phyloP scores from a whole-genome alignment of 495 filamentous ascomycete species.

The Penicillium diatomitis region DNA sequence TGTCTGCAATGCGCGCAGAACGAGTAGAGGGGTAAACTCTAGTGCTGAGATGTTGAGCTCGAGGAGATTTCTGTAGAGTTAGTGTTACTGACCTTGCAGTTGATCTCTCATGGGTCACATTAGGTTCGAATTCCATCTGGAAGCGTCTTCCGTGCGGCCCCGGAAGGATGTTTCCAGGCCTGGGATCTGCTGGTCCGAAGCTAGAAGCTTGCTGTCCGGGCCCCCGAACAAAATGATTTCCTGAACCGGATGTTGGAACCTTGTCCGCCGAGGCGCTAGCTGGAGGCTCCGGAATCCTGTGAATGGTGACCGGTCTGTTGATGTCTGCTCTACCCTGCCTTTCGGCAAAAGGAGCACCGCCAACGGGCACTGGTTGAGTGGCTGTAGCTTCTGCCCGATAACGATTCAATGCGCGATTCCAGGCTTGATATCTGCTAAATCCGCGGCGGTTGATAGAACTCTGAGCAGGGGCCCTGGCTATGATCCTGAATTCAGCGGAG shows the following conservation, averaged over 20 bases:
- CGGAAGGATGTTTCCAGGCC: constrained; percentile 5
- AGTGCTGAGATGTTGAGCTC: constrained; percentile 14
- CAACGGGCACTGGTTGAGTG: constrained; percentile 5
- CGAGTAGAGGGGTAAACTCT: constrained; percentile 11
- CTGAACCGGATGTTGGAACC: constrained; percentile 10
- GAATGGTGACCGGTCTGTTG: constrained; percentile 10
- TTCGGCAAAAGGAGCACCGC: constrained; percentile 3
- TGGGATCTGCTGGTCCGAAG: constrained; percentile 5
- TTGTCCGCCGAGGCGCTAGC: constrained; percentile 5
- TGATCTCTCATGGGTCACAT: constrained; percentile 1
- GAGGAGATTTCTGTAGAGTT: constrained; percentile 21
- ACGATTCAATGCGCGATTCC: constrained; percentile 35
- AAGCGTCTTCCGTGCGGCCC: constrained; percentile 6
- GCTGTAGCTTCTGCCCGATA: constrained; percentile 24
- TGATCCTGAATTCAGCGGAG: constrained; percentile 27
- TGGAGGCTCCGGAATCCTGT: constrained; percentile 9
- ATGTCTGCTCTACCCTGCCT: constrained; percentile 15
- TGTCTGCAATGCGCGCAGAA: constrained; percentile 7
- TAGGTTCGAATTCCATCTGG: constrained; percentile 7
- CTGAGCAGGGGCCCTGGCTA: constrained; percentile 18
- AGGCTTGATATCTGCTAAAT: constrained; percentile 42
- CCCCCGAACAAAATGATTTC: constrained; percentile 8
- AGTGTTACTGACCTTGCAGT: constrained; percentile 12
- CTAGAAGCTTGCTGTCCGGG: constrained; percentile 4
- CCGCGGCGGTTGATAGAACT: constrained; percentile 33